Percentiles rank a stretch among this genome's conserved stretches.
Conservation (phyloP, 768 basidiomycete genomes). For the Russula abietina region DNA sequence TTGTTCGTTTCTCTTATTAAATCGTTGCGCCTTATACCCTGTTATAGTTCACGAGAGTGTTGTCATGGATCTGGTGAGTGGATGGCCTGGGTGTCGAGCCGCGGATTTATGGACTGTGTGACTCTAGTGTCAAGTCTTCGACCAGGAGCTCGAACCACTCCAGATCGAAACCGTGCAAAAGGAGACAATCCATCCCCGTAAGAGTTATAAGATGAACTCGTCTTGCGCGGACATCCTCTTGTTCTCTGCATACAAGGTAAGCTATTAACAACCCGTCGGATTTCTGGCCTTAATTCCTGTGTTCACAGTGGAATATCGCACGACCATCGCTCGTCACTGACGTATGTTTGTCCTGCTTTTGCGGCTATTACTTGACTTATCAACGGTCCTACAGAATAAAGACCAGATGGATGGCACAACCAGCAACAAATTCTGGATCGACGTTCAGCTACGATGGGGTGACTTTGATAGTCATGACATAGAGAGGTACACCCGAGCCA, state of each 20-base stretch:
- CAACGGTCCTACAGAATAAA: slow-evolving; percentile 52
- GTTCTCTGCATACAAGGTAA: slow-evolving; percentile 87
- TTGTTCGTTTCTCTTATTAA: slow-evolving; percentile 27
- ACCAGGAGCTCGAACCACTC: slow-evolving; percentile 95
- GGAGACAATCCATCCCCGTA: slow-evolving; percentile 98
- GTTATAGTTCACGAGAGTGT: slow-evolving; percentile 78
- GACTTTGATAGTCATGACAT: slow-evolving; percentile 99
- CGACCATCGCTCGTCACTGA: slow-evolving; percentile 94
- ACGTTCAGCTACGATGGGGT: slow-evolving; percentile 93
- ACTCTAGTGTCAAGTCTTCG: slow-evolving; percentile 88
- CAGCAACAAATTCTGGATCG: slow-evolving; percentile 98
- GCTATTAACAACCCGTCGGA: slow-evolving; percentile 9
- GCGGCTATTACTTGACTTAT: slow-evolving; percentile 13
- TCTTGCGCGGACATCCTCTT: slow-evolving; percentile 98
- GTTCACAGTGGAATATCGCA: slow-evolving; percentile 86
- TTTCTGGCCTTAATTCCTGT: background rate
- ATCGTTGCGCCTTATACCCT: slow-evolving; percentile 12
- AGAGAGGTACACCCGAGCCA: slow-evolving; percentile 96
- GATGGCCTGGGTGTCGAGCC: background rate
- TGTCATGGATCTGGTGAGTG: slow-evolving; percentile 76
- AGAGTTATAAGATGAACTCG: slow-evolving; percentile 99
- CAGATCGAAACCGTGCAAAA: slow-evolving; percentile 99
- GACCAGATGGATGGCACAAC: slow-evolving; percentile 97
- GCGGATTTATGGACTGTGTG: background rate
- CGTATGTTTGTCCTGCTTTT: slow-evolving; percentile 39